Evolutionary conservation across 345 rosid species (phyloP).

Genomic region (Corchorus olitorius): DNA sequence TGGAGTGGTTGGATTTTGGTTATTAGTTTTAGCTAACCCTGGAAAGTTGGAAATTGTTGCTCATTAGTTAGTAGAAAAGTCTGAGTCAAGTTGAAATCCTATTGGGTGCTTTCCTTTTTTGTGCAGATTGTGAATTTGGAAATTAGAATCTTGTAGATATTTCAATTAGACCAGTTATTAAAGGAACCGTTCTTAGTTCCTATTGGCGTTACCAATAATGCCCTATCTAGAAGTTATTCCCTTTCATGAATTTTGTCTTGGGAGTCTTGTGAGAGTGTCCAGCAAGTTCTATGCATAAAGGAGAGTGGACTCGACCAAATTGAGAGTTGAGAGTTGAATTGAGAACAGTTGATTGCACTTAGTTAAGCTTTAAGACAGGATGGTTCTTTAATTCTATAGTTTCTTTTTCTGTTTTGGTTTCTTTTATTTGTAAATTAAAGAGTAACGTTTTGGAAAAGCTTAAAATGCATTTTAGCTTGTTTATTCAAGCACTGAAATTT

Average conservation of each 20-base stretch:
- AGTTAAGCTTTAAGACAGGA: neutral
- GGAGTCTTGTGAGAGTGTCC: neutral
- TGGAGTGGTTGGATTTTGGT: neutral
- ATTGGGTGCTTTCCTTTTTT: neutral
- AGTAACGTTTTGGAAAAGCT: neutral
- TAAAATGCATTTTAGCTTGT: neutral
- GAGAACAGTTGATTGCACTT: neutral
- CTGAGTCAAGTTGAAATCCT: neutral
- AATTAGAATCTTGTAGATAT: constrained; percentile 8
- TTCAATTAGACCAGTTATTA: neutral
- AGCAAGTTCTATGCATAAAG: neutral
- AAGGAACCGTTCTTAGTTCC: neutral
- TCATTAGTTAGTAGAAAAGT: neutral
- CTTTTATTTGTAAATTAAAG: no score
- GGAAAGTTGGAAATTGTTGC: neutral
- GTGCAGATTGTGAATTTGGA: neutral
- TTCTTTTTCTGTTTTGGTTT: no score
- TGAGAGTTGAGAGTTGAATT: neutral
- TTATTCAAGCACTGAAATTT: neutral
- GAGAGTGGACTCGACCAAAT: neutral
- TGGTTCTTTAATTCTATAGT: neutral
- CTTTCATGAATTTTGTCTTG: neutral
- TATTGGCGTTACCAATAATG: neutral
- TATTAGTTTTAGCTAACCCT: constrained; percentile 16
- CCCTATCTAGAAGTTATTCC: neutral